phyloP scores from a whole-genome alignment of 2,329 filamentous ascomycete genomes.

The Zalaria sp. region DNA sequence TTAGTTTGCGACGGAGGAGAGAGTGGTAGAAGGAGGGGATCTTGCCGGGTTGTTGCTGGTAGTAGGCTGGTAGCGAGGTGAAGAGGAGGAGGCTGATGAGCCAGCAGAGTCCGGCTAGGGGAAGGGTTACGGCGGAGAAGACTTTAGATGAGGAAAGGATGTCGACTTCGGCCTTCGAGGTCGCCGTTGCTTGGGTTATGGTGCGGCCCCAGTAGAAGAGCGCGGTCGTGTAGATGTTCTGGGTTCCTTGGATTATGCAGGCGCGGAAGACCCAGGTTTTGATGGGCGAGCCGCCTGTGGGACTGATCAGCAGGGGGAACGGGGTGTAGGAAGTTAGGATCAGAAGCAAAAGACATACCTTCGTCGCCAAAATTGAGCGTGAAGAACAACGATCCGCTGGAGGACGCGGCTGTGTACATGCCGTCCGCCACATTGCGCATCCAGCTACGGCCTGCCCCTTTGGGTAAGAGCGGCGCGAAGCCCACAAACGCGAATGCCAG shows the following conservation, averaged over 20 bases:
- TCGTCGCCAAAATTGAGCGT: constrained; percentile 46
- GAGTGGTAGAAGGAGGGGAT: constrained; percentile 53
- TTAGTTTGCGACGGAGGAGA: constrained; percentile 47
- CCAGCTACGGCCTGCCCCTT: constrained; percentile 30
- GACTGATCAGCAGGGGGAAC: too few species aligned
- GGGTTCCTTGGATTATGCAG: constrained; percentile 51
- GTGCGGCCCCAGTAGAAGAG: constrained; percentile 55
- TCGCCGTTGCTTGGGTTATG: constrained; percentile 31
- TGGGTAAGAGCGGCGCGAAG: constrained; percentile 39
- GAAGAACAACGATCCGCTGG: constrained; percentile 51
- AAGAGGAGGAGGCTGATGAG: constrained; percentile 40
- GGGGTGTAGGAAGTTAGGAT: too few species aligned
- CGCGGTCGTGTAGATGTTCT: constrained; percentile 50
- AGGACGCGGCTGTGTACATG: constrained; percentile 47
- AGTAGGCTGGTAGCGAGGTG: constrained; percentile 52
- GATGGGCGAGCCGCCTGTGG: constrained; percentile 38
- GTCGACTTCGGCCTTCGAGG: constrained; percentile 21
- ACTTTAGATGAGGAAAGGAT: neutral
- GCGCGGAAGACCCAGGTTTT: constrained; percentile 55
- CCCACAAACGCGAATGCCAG: constrained; percentile 50
- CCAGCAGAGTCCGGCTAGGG: constrained; percentile 45
- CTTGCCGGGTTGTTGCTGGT: constrained; percentile 48
- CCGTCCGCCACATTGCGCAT: constrained; percentile 48
- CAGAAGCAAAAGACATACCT: too few species aligned
- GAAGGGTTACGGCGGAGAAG: constrained; percentile 13